Evolutionary conservation across 2,329 filamentous ascomycete genomes (phyloP), one percentile per base, ranked within the genome.

Genomic region (Alternaria sp.): DNA sequence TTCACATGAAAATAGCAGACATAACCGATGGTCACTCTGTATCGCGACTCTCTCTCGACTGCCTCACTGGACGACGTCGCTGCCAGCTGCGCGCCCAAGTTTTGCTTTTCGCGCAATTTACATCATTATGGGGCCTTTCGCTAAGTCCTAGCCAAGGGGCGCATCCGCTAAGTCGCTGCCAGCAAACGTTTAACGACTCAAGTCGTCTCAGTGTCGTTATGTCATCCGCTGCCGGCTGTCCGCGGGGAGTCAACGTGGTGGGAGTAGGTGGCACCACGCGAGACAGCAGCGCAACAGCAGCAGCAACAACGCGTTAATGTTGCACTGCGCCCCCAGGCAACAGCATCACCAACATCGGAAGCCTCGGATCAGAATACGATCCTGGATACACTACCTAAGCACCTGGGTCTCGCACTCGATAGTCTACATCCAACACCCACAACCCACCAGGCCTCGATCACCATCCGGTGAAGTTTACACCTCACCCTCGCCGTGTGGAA

Each of bases 121-220:
- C 69, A 70, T 71, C 66, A 71, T 69, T 56, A 64, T 67, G 69
- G 66, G 30, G 49, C 55, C 53, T 46, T 43, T 37, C 46, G 37
- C 26, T 37, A 51, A 25, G 28, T 25, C 14, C 7, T 47, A 49
- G 56, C 47, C 60, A 54, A 65, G 58, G 62, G 62, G 65, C 66
- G 62, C 61, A 64, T 44, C 64, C 62, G 64, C 69, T 66, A 70
- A 63, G 49, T 60, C 53, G 58, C 57, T 66, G 63, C 68, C 68
- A 69, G 66, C 69, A 69, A 71, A 70, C 66, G 68, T 67, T 67
- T 55, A 61, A 60, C 65, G 61, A 68, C 63, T 63, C 68, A 67
- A 68, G 60, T 55, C 58, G 61, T 66, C 69, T 70, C 68, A 71
- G 66, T 71, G 66, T 50, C 46, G 61, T 71, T 43, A 55, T 62